Conservation (phyloP, 257 asterid species). For the Solanum bulbocastanum region DNA sequence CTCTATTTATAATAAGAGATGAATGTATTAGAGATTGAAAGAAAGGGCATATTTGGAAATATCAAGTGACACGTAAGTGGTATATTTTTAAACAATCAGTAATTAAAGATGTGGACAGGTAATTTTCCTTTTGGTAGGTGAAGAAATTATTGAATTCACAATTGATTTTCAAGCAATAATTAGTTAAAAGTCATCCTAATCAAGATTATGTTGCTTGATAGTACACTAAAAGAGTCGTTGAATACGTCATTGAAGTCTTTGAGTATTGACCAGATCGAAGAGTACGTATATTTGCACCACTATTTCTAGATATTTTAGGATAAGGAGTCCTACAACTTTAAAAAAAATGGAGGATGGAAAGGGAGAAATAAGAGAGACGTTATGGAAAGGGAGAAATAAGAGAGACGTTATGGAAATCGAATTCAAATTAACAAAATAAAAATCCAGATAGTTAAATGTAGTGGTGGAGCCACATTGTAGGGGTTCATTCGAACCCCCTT, state of each 20-base stretch:
- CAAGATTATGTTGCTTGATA: background rate
- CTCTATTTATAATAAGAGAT: background rate
- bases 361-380: too few relatives aligned
- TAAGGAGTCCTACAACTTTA: background rate
- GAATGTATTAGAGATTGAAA: background rate
- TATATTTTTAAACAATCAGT: background rate
- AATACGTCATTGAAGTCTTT: background rate
- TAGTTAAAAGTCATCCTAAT: background rate
- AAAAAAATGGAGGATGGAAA: too few relatives aligned
- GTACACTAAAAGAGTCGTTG: background rate
- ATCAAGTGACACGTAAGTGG: background rate
- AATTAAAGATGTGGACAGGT: background rate
- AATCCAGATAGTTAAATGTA: too few relatives aligned
- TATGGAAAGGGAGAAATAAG: too few relatives aligned
- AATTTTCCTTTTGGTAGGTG: background rate
- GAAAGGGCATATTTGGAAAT: background rate
- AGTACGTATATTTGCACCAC: background rate
- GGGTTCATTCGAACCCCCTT: too few relatives aligned
- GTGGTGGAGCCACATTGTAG: too few relatives aligned
- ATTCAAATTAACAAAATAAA: too few relatives aligned
- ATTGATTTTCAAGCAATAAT: background rate
- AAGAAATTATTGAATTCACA: background rate
- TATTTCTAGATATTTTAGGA: background rate
- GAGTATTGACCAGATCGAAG: background rate
- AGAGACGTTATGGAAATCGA: too few relatives aligned